These are phyloP conservation scores for Cercospora sp. DNA, from an alignment of 2,329 filamentous ascomycete genomes.

Conservation along the genomic window DNA sequence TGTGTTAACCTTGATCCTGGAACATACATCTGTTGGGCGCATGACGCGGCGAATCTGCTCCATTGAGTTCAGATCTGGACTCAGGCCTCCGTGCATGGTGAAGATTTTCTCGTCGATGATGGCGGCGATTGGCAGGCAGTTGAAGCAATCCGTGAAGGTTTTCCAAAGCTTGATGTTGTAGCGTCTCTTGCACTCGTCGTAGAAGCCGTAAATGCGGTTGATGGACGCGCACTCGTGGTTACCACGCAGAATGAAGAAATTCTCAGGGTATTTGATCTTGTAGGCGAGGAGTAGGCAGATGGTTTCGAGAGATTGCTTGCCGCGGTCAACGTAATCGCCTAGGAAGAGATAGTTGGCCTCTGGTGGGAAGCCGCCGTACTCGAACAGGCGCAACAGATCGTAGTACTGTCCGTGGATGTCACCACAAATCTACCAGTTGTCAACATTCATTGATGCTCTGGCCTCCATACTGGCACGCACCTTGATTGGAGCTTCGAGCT, in stretches of 20 bases:
- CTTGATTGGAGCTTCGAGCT: slow-evolving; percentile 99
- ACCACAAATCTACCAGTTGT: slow-evolving; percentile 79
- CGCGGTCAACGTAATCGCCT: slow-evolving; percentile 96
- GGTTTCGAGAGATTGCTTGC: slow-evolving; percentile 98
- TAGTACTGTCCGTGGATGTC: slow-evolving; percentile 99
- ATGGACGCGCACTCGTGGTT: slow-evolving; percentile 99
- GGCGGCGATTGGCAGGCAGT: slow-evolving; percentile 94
- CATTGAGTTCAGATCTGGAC: slow-evolving; percentile 98
- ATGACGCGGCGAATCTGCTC: slow-evolving; percentile 99
- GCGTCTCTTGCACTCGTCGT: slow-evolving; percentile 98
- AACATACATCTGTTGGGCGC: slow-evolving; percentile 96
- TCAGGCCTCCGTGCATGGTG: slow-evolving; percentile 98
- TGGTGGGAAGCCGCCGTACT: slow-evolving; percentile 96
- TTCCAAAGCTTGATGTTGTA: slow-evolving; percentile 99
- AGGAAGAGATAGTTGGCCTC: slow-evolving; percentile 99
- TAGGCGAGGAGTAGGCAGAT: slow-evolving; percentile 95
- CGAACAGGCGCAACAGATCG: slow-evolving; percentile 93
- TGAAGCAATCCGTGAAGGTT: slow-evolving; percentile 99
- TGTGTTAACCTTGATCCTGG: neutral
- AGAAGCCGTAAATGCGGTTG: slow-evolving; percentile 99
- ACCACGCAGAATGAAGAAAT: slow-evolving; percentile 97
- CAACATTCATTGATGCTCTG: slow-evolving; percentile 15
- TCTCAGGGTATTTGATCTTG: slow-evolving; percentile 99
- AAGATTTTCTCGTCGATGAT: slow-evolving; percentile 99
- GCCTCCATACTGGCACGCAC: slow-evolving; percentile 53